Conservation (phyloP, 495 filamentous ascomycete genomes). For the Lasiosphaeria hispida region DNA sequence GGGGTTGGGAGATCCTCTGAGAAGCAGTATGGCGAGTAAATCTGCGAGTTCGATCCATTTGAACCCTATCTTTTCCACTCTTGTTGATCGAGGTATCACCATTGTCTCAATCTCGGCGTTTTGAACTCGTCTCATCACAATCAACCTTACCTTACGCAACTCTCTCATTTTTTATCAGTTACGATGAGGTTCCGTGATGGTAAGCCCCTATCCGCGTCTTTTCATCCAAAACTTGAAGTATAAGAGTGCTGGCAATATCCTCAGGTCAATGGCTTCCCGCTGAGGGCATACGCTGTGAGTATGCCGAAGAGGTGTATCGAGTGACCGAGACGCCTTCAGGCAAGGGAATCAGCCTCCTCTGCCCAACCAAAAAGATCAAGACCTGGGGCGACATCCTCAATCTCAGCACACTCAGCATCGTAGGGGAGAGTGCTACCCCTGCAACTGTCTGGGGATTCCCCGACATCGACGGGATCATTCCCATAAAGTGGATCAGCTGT, state of each 20-base stretch:
- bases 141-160: no score
- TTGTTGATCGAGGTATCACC: no score
- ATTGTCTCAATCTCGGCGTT: no score
- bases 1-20: no score
- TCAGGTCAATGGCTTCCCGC: conserved; percentile 43
- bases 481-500: no score
- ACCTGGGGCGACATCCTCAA: conserved; percentile 58
- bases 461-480: no score
- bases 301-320: conserved; percentile 53
- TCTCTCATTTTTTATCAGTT: not conserved
- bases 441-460: no score
- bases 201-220: not conserved
- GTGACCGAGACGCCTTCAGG: conserved; percentile 36
- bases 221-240: not conserved
- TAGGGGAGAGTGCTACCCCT: conserved; percentile 33
- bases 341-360: conserved; percentile 45
- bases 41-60: no score
- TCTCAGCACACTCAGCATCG: conserved; percentile 47
- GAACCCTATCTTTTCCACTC: no score
- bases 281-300: conserved; percentile 49
- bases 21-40: no score
- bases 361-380: conserved; percentile 47
- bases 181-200: conserved; percentile 21
- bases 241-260: not conserved
- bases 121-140: no score